Base-by-base conservation (phyloP, 768 basidiomycete genomes). In the Cyclocybe cylindracea region DNA sequence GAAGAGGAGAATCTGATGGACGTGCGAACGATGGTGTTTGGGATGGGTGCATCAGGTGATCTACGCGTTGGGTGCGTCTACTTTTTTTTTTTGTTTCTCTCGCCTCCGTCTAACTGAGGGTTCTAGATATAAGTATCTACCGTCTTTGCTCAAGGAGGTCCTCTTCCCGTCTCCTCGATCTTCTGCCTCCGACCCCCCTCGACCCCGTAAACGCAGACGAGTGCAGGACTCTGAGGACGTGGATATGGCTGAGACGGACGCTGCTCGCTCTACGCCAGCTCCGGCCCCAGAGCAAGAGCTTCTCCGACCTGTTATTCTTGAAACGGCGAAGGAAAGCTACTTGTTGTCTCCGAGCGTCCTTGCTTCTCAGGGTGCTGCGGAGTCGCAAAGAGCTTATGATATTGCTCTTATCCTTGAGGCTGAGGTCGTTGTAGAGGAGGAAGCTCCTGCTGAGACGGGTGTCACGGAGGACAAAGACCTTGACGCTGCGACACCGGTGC, bases 81-180 rank as follows among this genome's bases (percentile, higher is more conserved):
- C 36, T 36, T 48, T 35, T 33, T 14, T 50, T 35, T 7, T 34
- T 33, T 31, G 34, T 24, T 16, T 31, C 9, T 2, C 34, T 50
- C 32, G 29, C 29, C 11, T 31, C n/a, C 44, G 18, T 37, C 31
- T 40, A 31, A 47, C 29, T 43, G 19, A 34, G 16, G 47, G 43
- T 38, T 36, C 18, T 46, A 85, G 83, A 46, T 84, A 77, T 51
- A 83, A 83, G 64, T 85, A 82, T 53, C 68, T 77, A 7, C 75
- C 80, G 0, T 60, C 60, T 4, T 61, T 75, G 3, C 65, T 84
- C 6, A 69, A 69, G 29, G 66, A 67, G 29, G 66, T 74, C 1
- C 66, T 84, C 10, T 83, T 83, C 63, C 78, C 81, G 3, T 53
- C 61, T 6, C 46, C 56, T 8, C 36, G 54, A 2, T 41, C 58